Evolutionary conservation across 176 grass and related monocot genomes (phyloP).

Genomic region (Alloteropsis semialata): DNA sequence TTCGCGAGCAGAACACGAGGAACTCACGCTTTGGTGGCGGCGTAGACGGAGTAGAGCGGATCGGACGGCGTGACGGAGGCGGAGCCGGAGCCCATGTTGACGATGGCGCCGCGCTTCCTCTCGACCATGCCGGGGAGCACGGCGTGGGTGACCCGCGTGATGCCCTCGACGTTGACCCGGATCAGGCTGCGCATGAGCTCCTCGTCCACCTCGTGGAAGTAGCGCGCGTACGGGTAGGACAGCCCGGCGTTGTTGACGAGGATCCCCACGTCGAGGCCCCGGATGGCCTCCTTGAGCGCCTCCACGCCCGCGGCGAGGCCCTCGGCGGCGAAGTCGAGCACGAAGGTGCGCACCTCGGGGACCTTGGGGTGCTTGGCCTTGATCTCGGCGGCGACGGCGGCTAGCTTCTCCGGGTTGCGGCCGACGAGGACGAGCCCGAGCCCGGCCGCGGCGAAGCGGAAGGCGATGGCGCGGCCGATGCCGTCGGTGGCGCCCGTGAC

Average conservation of each 20-base stretch:
- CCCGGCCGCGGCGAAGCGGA: constrained; percentile 60
- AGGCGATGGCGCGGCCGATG: constrained; percentile 77
- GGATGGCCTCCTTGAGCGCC: constrained; percentile 52
- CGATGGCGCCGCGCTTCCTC: constrained; percentile 80
- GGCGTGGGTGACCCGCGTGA: constrained; percentile 81
- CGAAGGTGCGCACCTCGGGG: constrained; percentile 61
- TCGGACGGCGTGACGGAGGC: constrained; percentile 72
- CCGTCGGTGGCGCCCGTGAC: constrained; percentile 88
- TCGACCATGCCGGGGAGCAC: constrained; percentile 81
- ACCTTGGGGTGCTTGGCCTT: constrained; percentile 42
- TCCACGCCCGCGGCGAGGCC: constrained; percentile 55
- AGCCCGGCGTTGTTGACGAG: constrained; percentile 86
- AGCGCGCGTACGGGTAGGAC: constrained; percentile 92
- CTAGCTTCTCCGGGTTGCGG: constrained; percentile 71
- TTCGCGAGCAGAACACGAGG: not conserved
- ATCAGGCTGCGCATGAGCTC: constrained; percentile 71
- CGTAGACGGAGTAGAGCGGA: constrained; percentile 91
- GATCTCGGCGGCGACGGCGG: constrained; percentile 62
- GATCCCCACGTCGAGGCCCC: constrained; percentile 71
- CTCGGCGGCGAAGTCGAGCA: constrained; percentile 68
- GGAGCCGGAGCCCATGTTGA: constrained; percentile 90
- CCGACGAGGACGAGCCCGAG: constrained; percentile 84
- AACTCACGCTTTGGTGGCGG: constrained; percentile 79
- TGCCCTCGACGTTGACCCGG: constrained; percentile 79
- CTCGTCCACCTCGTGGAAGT: constrained; percentile 96